Evolutionary conservation across 106 monocot genomes (phyloP), one percentile per base, ranked within the genome.

Genomic region (Chionographis japonica): DNA sequence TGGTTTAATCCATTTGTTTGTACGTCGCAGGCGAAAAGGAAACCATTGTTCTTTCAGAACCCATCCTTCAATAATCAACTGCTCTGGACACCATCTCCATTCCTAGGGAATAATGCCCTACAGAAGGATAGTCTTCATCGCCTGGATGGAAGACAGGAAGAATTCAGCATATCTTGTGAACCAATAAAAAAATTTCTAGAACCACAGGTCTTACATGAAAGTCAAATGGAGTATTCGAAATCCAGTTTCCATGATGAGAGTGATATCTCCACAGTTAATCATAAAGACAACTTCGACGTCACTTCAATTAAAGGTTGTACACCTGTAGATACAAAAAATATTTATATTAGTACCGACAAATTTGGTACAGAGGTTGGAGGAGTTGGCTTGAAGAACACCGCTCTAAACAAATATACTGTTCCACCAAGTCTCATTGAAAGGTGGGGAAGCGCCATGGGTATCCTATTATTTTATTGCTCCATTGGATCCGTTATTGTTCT

Each of bases 391-490:
- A 40, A 35, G 36, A 41, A 12, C n/a, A 37, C 14, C 52, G 2
- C 46, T 3, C 50, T 67, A 15, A 74, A 75, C 49, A 54, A 62
- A 6, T 90, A 77, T 73, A 38, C 15, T 54, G 93, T 93, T 51
- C 93, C 92, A 4, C 27, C 51, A 43, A 81, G 65, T 68, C 85
- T 93, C 79, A 93, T 98, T 59, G 87, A 90, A 43, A 87, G 98
- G 66, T 93, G 98, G 98, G 93, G 98, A 72, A 89, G 58, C 62
- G 98, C 90, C 63, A 90, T 98, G 92, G 98, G 98, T 98, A 97
- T 89, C 80, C 78, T 84, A 27, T 69, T 1, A 16, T 53, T 37
- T 53, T 54, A 39, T 52, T 14, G 12, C 19, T 70, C 66, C 37
- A 6, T 52, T 58, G 68, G 12, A 7, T 37, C 15, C 37, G 14